Conservation (phyloP, 495 filamentous ascomycete species). For the Hypoxylon intermedium region DNA sequence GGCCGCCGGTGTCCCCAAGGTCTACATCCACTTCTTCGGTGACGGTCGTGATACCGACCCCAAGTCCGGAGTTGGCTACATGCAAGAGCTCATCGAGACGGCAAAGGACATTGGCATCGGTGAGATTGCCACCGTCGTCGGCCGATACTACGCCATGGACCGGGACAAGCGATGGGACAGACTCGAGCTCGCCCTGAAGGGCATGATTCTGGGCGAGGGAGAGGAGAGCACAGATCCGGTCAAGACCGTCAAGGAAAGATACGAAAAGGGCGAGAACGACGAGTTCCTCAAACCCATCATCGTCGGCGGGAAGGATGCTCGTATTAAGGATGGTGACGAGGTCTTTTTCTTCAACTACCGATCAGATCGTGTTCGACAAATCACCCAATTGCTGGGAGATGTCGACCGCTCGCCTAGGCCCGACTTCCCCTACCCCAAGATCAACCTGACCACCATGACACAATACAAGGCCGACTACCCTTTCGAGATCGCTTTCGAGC, state of each 20-base stretch:
- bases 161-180: conserved; percentile 99
- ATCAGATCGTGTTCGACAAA: conserved; percentile 94
- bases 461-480: conserved; percentile 96
- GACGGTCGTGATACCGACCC: conserved; percentile 98
- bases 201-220: conserved; percentile 83
- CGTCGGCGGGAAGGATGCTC: conserved; percentile 79
- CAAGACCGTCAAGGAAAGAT: conserved; percentile 84
- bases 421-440: conserved; percentile 94
- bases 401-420: conserved; percentile 88
- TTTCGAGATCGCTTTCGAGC: conserved; percentile 91
- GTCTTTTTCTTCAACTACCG: conserved; percentile 99
- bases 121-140: conserved; percentile 90
- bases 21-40: conserved; percentile 98
- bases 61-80: conserved; percentile 84
- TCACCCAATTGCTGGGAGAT: conserved; percentile 91
- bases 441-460: conserved; percentile 95
- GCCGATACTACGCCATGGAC: conserved; percentile 98
- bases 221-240: conserved; percentile 84
- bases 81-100: conserved; percentile 80
- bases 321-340: conserved; percentile 89
- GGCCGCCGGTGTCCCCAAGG: conserved; percentile 81
- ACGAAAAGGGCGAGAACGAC: conserved; percentile 86
- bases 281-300: conserved; percentile 99
- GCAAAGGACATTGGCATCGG: conserved; percentile 85
- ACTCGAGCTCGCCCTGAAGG: conserved; percentile 87